Conservation (phyloP, 192 early-diverging fungal genomes). For the Diversispora eburnea region DNA sequence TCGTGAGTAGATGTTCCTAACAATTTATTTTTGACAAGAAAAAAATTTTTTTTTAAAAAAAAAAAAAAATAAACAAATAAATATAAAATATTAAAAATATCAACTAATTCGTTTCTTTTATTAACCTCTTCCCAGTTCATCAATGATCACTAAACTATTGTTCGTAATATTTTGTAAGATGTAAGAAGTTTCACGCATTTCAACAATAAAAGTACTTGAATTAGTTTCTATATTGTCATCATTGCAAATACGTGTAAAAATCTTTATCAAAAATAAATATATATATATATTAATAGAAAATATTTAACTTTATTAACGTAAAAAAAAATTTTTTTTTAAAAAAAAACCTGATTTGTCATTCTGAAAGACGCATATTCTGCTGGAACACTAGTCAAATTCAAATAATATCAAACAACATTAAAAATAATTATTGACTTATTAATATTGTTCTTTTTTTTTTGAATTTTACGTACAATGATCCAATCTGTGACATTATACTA, state of each 20-base stretch:
- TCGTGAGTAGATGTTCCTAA: slow-evolving; percentile 65
- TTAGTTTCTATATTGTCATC: slow-evolving; percentile 57
- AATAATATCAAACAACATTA: neutral
- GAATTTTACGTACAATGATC: slow-evolving; percentile 56
- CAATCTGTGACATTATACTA: slow-evolving; percentile 83
- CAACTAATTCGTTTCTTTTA: neutral
- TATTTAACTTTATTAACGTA: neutral
- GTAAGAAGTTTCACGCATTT: slow-evolving; percentile 83
- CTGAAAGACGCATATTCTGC: slow-evolving; percentile 75
- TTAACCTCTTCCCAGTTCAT: slow-evolving; percentile 79
- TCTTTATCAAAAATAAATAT: slow-evolving; percentile 26
- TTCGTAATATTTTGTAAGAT: slow-evolving; percentile 73
- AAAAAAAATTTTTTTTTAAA: neutral
- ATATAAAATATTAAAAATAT: neutral
- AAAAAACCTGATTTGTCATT: slow-evolving; percentile 54
- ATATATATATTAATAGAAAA: neutral
- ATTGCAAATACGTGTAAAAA: slow-evolving; percentile 76
- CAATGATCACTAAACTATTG: slow-evolving; percentile 76
- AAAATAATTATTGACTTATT: neutral
- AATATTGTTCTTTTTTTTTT: neutral
- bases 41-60: neutral
- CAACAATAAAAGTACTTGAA: slow-evolving; percentile 78
- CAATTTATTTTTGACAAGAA: neutral
- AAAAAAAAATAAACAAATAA: neutral
- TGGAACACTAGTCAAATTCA: slow-evolving; percentile 56